A percentile compares a stretch with the other conserved stretches of the same genome.
Conservation (phyloP, 2,329 filamentous ascomycete species). For the Cryphonectria nitschkei region DNA sequence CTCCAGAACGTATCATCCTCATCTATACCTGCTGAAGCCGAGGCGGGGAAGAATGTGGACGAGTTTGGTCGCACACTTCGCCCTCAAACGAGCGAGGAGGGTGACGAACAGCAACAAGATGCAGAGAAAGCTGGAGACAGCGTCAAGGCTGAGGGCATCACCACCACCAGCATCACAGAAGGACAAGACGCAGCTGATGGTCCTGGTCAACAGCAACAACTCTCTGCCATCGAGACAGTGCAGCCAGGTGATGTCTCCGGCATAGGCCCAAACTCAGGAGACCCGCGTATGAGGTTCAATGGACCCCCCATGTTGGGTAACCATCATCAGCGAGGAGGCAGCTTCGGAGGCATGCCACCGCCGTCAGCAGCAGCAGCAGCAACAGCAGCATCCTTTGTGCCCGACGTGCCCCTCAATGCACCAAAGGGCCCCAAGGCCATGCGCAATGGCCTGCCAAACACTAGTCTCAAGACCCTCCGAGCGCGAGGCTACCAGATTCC, state of each 20-base stretch:
- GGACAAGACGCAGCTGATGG: conserved; percentile 7
- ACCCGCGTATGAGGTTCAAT: conserved; percentile 26
- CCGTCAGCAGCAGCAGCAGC: neutral
- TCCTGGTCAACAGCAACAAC: neutral
- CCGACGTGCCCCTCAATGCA: conserved; percentile 66
- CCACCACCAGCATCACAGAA: neutral
- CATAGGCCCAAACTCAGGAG: conserved; percentile 17
- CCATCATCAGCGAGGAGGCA: conserved; percentile 25
- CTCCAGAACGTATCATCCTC: conserved; percentile 23
- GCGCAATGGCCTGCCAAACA: conserved; percentile 85
- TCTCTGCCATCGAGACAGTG: conserved; percentile 18
- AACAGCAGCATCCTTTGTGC: conserved; percentile 31
- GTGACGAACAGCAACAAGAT: conserved; percentile 1
- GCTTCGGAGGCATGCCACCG: conserved; percentile 29
- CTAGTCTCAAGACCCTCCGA: conserved; percentile 69
- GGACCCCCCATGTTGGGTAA: conserved; percentile 15
- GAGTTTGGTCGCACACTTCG: conserved; percentile 39
- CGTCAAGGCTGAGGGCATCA: conserved; percentile 11
- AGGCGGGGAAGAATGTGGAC: conserved; percentile 34
- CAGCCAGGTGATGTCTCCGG: conserved; percentile 1
- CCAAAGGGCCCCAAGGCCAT: conserved; percentile 94
- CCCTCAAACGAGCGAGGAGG: conserved; percentile 26
- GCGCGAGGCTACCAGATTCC: conserved; percentile 51
- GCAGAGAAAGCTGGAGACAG: conserved; percentile 20
- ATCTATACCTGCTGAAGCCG: conserved; percentile 24